These are phyloP conservation scores for Aspergillus biplanus DNA, from an alignment of 495 filamentous ascomycete species.

Conservation along the genomic window DNA sequence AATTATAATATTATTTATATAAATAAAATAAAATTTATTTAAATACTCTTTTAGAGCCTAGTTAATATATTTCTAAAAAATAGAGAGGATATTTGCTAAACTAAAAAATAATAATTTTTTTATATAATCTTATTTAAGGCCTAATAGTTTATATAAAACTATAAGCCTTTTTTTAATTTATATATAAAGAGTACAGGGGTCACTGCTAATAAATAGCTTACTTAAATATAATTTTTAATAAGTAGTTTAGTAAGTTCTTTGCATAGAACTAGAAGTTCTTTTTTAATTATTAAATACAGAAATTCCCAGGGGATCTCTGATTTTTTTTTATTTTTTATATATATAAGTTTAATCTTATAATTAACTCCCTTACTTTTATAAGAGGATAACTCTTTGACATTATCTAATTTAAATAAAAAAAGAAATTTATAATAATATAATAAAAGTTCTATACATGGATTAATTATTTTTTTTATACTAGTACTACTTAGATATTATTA, in stretches of 20 bases:
- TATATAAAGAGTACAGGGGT: conserved; percentile 9
- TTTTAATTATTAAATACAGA: not conserved
- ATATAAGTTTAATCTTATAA: conserved; percentile 14
- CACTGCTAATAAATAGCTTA: conserved; percentile 7
- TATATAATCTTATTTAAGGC: conserved; percentile 15
- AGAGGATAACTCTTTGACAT: not conserved
- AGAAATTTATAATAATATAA: conserved; percentile 3
- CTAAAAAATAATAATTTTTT: conserved; percentile 11
- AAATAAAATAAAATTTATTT: conserved; percentile 11
- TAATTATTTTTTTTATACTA: not conserved
- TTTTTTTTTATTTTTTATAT: conserved; percentile 4
- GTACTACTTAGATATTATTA: conserved; percentile 8
- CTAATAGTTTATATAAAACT: conserved; percentile 17
- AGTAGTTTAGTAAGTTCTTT: conserved; percentile 7
- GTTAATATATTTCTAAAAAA: conserved; percentile 15
- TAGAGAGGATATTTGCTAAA: conserved; percentile 2
- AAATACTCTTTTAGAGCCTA: conserved; percentile 9
- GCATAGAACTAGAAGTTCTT: conserved; percentile 9
- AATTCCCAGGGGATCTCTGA: not conserved
- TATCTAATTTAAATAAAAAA: conserved; percentile 7
- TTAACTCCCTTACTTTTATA: conserved; percentile 4
- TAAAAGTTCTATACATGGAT: conserved; percentile 3
- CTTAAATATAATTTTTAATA: conserved; percentile 13
- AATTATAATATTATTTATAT: conserved; percentile 14
- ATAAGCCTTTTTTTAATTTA: conserved; percentile 33